A percentile compares a stretch with the other conserved stretches of the same genome.
These are phyloP conservation scores for Podila horticola DNA, from an alignment of 192 early-diverging fungal species.

Conservation along the genomic window DNA sequence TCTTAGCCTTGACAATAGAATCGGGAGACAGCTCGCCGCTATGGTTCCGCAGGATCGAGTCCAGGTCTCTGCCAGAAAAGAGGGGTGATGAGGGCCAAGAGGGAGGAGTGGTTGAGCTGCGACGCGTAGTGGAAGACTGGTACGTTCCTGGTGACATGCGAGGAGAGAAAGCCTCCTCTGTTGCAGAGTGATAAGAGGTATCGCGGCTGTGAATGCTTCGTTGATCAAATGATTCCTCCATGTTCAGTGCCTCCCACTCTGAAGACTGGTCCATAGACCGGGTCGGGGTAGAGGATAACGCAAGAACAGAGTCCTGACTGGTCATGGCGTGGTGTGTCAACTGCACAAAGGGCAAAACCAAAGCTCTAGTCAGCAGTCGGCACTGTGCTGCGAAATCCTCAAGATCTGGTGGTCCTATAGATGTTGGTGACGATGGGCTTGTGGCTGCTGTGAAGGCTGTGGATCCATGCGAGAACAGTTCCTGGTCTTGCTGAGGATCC, in stretches of 20 bases:
- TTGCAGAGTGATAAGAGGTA: not conserved
- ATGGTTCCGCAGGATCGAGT: conserved; percentile 22
- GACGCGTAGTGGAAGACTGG: not conserved
- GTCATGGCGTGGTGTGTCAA: conserved; percentile 56
- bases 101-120: not conserved
- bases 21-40: conserved; percentile 23
- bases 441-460: not conserved
- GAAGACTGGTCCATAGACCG: not conserved
- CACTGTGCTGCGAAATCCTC: conserved; percentile 58
- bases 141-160: not conserved
- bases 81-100: conserved; percentile 1
- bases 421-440: not conserved
- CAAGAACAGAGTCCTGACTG: conserved; percentile 40
- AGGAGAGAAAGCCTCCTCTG: too few species aligned
- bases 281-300: conserved; percentile 12
- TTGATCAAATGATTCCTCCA: conserved; percentile 6
- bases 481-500: not conserved
- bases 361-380: conserved; percentile 48
- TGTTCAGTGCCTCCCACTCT: conserved; percentile 15
- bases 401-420: conserved; percentile 35
- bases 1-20: conserved; percentile 34
- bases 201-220: not conserved
- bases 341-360: conserved; percentile 55
- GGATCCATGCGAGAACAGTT: not conserved
- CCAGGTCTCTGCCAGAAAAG: conserved; percentile 24